phyloP scores from a whole-genome alignment of 2,329 filamentous ascomycete species.

The Xylaria sp. region DNA sequence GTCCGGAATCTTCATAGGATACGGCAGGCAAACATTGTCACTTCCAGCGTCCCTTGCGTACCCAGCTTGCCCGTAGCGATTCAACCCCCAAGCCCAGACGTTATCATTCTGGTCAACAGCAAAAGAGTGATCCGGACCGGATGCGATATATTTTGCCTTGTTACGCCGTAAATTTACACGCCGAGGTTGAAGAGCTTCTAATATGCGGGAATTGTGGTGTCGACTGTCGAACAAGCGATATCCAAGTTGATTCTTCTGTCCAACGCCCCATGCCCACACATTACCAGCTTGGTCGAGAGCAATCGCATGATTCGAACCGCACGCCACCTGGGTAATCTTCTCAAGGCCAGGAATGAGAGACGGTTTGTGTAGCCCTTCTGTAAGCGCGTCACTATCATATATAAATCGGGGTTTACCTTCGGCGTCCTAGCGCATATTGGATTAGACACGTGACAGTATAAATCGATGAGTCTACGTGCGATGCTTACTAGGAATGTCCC shows the following conservation, averaged over 20 bases:
- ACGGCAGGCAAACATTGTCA: slow-evolving; percentile 68
- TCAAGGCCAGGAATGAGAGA: neutral
- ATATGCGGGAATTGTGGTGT: neutral
- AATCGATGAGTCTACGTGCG: slow-evolving; percentile 36
- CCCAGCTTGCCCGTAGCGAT: slow-evolving; percentile 73
- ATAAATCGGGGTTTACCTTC: neutral
- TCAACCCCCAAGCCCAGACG: slow-evolving; percentile 62
- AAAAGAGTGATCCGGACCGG: slow-evolving; percentile 72
- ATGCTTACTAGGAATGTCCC: slow-evolving; percentile 70
- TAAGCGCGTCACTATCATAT: neutral
- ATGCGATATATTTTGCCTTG: slow-evolving; percentile 1
- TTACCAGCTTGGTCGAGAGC: neutral
- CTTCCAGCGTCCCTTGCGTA: slow-evolving; percentile 63
- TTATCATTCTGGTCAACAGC: slow-evolving; percentile 69
- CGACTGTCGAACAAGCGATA: neutral
- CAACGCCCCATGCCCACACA: slow-evolving; percentile 8
- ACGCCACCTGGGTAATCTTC: neutral
- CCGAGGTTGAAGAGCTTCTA: neutral
- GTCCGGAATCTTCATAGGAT: slow-evolving; percentile 64
- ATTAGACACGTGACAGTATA: too few relatives aligned
- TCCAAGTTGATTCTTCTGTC: slow-evolving; percentile 1
- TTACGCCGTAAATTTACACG: neutral
- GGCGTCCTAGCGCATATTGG: neutral
- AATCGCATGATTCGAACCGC: neutral
- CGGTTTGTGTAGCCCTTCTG: neutral